Base-by-base conservation (phyloP, 306 rosid genomes). In the apple (Malus domestica) region DNA sequence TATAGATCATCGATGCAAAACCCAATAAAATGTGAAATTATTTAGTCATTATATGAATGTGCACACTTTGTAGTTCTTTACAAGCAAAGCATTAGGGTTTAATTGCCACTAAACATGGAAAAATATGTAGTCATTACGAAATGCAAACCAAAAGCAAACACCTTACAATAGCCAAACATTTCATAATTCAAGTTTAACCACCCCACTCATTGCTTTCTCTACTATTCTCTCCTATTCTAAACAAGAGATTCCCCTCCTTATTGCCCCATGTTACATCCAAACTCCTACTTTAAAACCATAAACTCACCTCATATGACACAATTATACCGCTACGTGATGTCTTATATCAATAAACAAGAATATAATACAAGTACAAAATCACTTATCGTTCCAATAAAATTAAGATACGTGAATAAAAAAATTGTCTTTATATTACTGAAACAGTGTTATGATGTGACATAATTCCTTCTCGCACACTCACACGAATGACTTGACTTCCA, bases 41-140 rank as follows among this genome's bases (percentile, higher is more conserved):
- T 38, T 38, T 38, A 38, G 42, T 38, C 7, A 7, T 6, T 38
- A 38, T 6, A 1, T 38, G 8, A 6, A 49, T 49, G 20, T 49
- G 54, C 54, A 15, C 54, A 20, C 5, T n/a, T 74, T 27, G 49
- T 60, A 23, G 18, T 13, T 6, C 3, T 38, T 60, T 16, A 29
- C 29, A 72, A 72, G 10, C 27, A 62, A 38, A 42, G 2, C 15
- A 72, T 73, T n/a, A 57, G 62, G 27, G 25, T 12, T 57, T 57
- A 55, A 55, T 20, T 57, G 9, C 12, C 54, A 49, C 15, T 67
- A 71, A 75, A 80, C 59, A 51, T 35, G 46, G 69, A 25, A 57
- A 57, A 71, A 77, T 59, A 59, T 84, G 74, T 72, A 82, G 57
- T 55, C 27, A 55, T 84, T 75, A 82, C 59, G 66, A 82, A 58